Evolutionary conservation across 257 asterid species (phyloP).

Genomic region (Leptodermis oblonga): DNA sequence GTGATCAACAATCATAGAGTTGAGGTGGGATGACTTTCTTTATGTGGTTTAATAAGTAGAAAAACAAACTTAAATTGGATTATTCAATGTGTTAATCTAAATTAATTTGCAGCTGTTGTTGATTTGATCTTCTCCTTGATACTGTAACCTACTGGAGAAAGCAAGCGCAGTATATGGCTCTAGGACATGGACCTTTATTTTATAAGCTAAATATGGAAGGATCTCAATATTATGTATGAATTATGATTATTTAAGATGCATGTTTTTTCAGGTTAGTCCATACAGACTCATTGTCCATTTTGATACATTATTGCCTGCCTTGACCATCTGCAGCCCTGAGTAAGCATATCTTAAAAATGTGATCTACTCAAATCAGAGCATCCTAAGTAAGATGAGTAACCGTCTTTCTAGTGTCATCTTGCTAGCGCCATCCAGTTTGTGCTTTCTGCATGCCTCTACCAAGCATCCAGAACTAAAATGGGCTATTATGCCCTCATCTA

Average conservation of each 20-base stretch:
- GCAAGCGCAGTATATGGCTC: not conserved
- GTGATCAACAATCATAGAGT: not conserved
- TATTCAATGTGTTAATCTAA: not conserved
- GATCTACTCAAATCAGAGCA: slow-evolving; percentile 31
- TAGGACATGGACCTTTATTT: not conserved
- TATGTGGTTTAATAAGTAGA: not conserved
- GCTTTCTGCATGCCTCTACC: slow-evolving; percentile 28
- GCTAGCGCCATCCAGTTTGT: slow-evolving; percentile 31
- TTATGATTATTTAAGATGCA: not conserved
- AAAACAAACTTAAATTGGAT: too few species aligned
- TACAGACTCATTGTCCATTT: not conserved
- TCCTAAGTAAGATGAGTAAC: slow-evolving; percentile 37
- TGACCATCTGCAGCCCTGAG: slow-evolving; percentile 24
- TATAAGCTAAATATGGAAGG: not conserved
- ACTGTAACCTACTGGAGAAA: not conserved
- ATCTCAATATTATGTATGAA: not conserved
- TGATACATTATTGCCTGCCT: slow-evolving; percentile 17
- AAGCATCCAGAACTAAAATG: slow-evolving; percentile 27
- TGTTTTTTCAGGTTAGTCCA: slow-evolving; percentile 13
- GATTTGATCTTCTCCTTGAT: not conserved
- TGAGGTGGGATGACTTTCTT: not conserved
- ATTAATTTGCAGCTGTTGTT: not conserved
- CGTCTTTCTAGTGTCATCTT: slow-evolving; percentile 34
- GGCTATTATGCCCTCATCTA: slow-evolving; percentile 20
- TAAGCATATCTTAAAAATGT: slow-evolving; percentile 41